Conservation (phyloP, 1,284 basidiomycete species). For the Inonotus hispidus region DNA sequence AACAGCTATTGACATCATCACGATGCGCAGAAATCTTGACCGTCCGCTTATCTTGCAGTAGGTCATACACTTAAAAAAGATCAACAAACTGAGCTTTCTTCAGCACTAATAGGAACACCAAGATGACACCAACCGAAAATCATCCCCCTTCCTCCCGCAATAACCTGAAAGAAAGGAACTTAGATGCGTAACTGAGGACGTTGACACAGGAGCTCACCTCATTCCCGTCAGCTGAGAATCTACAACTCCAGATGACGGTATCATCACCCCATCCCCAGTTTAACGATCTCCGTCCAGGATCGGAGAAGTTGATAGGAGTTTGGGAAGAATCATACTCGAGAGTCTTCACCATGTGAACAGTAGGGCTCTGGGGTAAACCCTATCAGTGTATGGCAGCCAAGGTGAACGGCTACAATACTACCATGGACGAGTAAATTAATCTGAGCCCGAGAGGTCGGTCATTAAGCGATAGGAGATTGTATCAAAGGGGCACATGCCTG, state of each 20-base stretch:
- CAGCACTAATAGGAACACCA: constrained; percentile 1
- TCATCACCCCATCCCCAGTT: constrained; percentile 42
- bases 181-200: neutral
- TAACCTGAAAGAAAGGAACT: constrained; percentile 76
- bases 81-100: neutral
- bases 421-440: constrained; percentile 90
- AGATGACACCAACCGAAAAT: constrained; percentile 58
- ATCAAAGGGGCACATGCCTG: constrained; percentile 42
- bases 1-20: constrained; percentile 94
- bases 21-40: constrained; percentile 82
- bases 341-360: constrained; percentile 84
- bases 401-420: constrained; percentile 30
- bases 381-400: neutral
- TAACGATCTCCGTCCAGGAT: constrained; percentile 31
- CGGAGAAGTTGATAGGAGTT: constrained; percentile 68
- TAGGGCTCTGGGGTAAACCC: constrained; percentile 49
- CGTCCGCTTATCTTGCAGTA: constrained; percentile 72
- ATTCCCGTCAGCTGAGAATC: constrained; percentile 93
- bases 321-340: constrained; percentile 67
- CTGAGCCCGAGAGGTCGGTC: constrained; percentile 27
- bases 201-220: constrained; percentile 52
- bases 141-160: constrained; percentile 69
- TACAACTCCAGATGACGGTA: constrained; percentile 84
- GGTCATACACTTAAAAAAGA: constrained; percentile 72
- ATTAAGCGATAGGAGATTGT: neutral